Percentiles rank a stretch among this genome's conserved stretches.
Conservation (phyloP, 371 early-diverging fungal genomes). For the Nematocida parisii region DNA sequence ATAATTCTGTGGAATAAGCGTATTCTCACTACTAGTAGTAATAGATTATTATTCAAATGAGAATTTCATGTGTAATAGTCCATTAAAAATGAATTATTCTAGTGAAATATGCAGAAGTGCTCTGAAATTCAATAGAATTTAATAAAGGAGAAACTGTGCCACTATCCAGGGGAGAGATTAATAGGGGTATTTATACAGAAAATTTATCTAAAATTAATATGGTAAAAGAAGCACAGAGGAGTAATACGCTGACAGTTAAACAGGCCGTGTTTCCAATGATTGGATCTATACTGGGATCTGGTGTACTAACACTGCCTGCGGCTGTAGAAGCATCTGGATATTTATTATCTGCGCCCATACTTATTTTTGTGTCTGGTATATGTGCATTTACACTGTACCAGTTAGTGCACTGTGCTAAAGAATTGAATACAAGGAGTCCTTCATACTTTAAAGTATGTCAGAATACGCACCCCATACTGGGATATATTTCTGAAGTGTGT, state of each 20-base stretch:
- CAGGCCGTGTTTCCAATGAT: slow-evolving; percentile 61
- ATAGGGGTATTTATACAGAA: background rate
- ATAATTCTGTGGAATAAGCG: too few relatives aligned
- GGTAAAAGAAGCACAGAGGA: background rate
- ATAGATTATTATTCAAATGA: too few relatives aligned
- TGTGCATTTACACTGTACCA: slow-evolving; percentile 63
- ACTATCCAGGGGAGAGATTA: too few relatives aligned
- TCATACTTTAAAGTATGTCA: slow-evolving; percentile 50
- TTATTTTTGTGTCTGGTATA: slow-evolving; percentile 53
- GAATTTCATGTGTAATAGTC: too few relatives aligned
- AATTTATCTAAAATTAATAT: background rate
- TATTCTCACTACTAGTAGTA: too few relatives aligned
- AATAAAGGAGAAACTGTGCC: too few relatives aligned
- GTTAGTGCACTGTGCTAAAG: slow-evolving; percentile 56
- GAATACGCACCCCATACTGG: slow-evolving; percentile 30
- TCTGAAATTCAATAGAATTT: too few relatives aligned
- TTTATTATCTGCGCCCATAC: slow-evolving; percentile 36
- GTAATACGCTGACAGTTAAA: slow-evolving; percentile 40
- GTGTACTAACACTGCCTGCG: slow-evolving; percentile 65
- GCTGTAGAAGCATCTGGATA: slow-evolving; percentile 66
- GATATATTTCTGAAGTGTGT: slow-evolving; percentile 47
- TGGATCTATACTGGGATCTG: slow-evolving; percentile 67
- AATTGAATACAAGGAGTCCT: slow-evolving; percentile 18
- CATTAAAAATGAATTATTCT: too few relatives aligned
- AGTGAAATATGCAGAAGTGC: too few relatives aligned